Percentiles rank a stretch among this genome's conserved stretches.
Evolutionary conservation across 306 rosid genomes (phyloP).

Genomic region (Trifolium dubium): DNA sequence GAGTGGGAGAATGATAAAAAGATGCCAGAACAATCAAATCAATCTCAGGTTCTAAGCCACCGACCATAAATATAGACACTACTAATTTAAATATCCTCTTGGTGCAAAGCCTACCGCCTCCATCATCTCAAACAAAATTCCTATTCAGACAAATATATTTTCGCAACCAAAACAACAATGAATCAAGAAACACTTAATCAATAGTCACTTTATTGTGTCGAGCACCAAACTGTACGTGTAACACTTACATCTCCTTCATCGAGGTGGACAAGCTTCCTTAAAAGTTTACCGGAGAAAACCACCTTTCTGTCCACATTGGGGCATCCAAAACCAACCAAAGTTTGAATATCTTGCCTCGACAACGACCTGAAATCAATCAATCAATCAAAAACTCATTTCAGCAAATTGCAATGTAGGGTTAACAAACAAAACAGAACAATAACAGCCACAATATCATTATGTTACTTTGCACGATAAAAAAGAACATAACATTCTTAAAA

Average conservation of each 20-base stretch:
- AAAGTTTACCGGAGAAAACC: slow-evolving; percentile 87
- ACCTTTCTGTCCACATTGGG: slow-evolving; percentile 83
- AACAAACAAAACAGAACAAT: slow-evolving; percentile 17
- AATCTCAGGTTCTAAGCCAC: slow-evolving; percentile 6
- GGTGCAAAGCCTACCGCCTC: background rate
- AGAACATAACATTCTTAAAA: slow-evolving; percentile 8
- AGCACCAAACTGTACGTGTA: slow-evolving; percentile 6
- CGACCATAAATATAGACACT: slow-evolving; percentile 16
- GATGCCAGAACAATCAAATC: slow-evolving; percentile 26
- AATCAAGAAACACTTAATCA: slow-evolving; percentile 23
- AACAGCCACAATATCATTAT: background rate
- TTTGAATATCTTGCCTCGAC: slow-evolving; percentile 82
- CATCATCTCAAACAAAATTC: slow-evolving; percentile 32
- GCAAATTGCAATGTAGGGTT: slow-evolving; percentile 19
- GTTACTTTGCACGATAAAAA: background rate
- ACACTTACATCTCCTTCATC: slow-evolving; percentile 97
- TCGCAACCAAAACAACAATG: slow-evolving; percentile 8
- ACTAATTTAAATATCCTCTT: slow-evolving; percentile 3
- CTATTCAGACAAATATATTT: background rate
- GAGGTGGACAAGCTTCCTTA: slow-evolving; percentile 83
- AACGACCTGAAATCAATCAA: slow-evolving; percentile 77
- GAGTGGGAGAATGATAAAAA: slow-evolving; percentile 3
- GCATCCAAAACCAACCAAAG: slow-evolving; percentile 95
- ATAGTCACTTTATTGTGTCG: background rate
- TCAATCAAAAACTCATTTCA: slow-evolving; percentile 40